Conservation (phyloP, 441 rosid species). For the Populus hybrid region DNA sequence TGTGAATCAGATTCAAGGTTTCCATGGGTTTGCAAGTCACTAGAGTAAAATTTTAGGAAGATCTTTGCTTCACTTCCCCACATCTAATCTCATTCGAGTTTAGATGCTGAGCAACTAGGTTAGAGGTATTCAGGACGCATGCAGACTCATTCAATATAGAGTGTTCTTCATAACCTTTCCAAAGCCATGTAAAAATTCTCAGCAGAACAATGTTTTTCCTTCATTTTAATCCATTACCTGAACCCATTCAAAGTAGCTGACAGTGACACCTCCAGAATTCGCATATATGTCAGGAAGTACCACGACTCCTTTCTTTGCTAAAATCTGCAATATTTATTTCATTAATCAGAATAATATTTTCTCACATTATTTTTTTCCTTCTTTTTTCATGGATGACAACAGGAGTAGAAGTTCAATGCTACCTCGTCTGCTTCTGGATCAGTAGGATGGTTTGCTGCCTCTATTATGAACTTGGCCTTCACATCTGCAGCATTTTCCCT, state of each 20-base stretch:
- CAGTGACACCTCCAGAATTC: conserved; percentile 88
- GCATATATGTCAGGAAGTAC: conserved; percentile 92
- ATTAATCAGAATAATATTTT: neutral
- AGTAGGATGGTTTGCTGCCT: conserved; percentile 97
- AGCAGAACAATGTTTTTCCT: neutral
- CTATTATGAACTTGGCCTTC: conserved; percentile 87
- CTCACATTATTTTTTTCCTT: neutral
- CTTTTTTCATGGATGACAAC: neutral
- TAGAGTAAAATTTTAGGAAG: neutral
- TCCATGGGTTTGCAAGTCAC: neutral
- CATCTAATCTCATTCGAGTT: neutral
- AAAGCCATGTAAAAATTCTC: neutral
- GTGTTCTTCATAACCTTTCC: neutral
- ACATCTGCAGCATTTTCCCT: conserved; percentile 90
- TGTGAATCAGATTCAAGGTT: neutral
- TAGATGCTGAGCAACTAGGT: neutral
- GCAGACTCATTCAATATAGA: neutral
- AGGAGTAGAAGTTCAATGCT: neutral
- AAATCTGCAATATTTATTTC: conserved; percentile 46
- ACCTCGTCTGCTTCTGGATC: conserved; percentile 98
- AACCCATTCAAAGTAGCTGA: conserved; percentile 97
- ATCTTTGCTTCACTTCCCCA: neutral
- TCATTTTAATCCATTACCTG: conserved; percentile 45
- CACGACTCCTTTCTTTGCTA: conserved; percentile 76
- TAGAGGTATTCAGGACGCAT: neutral